Base-by-base conservation (phyloP, 495 filamentous ascomycete species). In the Penicillium bialowiezense region DNA sequence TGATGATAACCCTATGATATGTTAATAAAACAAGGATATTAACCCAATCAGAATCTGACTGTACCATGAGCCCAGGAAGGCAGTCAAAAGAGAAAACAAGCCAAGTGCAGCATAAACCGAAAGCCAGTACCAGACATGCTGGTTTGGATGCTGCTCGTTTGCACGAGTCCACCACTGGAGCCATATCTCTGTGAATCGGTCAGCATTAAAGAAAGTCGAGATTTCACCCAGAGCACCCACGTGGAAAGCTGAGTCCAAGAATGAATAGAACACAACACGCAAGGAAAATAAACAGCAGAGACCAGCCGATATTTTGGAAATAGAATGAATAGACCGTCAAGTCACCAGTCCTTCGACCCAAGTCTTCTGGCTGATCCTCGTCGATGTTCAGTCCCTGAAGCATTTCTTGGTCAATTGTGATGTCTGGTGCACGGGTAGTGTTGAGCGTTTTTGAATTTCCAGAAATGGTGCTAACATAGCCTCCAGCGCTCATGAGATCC, bases 271-370 rank as follows among this genome's bases (percentile, higher is more conserved):
- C 56, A 42, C 65, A 70, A 20, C 42, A 51, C 6, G 28, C 43
- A 9, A 59, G 13, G 5, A 39, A 68, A 37, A 42, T 56, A 40
- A 5, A 60, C 46, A 61, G 53, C 63, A 53, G 61, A 28, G 32
- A 64, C 68, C 31, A 72, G 38, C 45, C 64, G 19, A 41, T 59
- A 39, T 48, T 56, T 41, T 20, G 52, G 47, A 50, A 59, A 52
- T 74, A 63, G 47, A 41, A 63, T 35, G 13, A 24, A 31, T 50
- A 71, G 31, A 72, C 70, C 64, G 50, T 44, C 53, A 38, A 66
- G 56, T 47, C 72, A 20, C 71, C 69, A 53, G 46, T 70, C 43
- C 21, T 58, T 51, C 61, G 61, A 63, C 45, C 54, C 55, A 60
- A 29, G 40, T 62, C 35, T 24, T 57, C 55, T 7, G 24, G 43